Conservation (phyloP, 164 flowering plant species). For the Tetracentron sinense region DNA sequence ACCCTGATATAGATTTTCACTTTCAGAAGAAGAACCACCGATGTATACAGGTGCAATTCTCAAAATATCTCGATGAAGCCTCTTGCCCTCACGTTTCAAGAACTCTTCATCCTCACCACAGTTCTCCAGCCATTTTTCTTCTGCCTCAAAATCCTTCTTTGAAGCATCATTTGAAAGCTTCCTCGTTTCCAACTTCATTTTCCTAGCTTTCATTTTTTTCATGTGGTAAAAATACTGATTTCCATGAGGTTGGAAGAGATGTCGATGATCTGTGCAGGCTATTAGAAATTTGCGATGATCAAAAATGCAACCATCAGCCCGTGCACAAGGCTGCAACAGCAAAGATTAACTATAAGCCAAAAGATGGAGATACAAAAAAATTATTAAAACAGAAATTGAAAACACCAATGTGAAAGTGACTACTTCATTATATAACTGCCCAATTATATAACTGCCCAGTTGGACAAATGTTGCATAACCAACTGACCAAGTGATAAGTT, state of each 20-base stretch:
- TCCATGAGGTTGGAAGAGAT: conserved; percentile 81
- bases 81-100: conserved; percentile 89
- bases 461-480: conserved; percentile 5
- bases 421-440: not conserved
- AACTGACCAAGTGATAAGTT: conserved; percentile 90
- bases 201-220: conserved; percentile 74
- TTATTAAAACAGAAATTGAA: not conserved
- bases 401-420: not conserved
- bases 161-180: conserved; percentile 77
- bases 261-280: conserved; percentile 87
- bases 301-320: conserved; percentile 83
- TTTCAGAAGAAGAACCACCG: conserved; percentile 64
- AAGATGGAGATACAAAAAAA: not conserved
- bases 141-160: conserved; percentile 85
- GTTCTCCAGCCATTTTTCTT: conserved; percentile 96
- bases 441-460: not conserved
- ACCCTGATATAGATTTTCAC: conserved; percentile 54
- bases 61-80: conserved; percentile 87
- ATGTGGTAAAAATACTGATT: conserved; percentile 32
- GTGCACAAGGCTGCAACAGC: conserved; percentile 84
- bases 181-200: conserved; percentile 70
- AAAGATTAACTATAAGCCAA: conserved; percentile 9
- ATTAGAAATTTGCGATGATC: conserved; percentile 97
- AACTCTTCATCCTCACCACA: conserved; percentile 99
- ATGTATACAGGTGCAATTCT: conserved; percentile 91